Evolutionary conservation across 306 rosid species (phyloP).

Genomic region (Vicia sativa): DNA sequence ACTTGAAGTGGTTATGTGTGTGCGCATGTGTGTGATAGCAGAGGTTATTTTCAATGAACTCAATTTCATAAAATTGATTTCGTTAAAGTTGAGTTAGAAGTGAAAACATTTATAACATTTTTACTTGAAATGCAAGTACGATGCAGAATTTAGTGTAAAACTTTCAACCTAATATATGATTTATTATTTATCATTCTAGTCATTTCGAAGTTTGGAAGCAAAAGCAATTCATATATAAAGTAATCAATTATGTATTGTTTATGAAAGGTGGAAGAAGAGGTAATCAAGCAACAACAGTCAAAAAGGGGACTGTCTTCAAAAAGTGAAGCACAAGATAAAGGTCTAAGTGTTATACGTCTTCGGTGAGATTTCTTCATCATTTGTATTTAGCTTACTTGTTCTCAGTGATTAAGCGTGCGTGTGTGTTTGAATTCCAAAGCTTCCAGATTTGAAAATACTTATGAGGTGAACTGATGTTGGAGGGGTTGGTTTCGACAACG

Average conservation of each 20-base stretch:
- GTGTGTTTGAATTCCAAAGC: neutral
- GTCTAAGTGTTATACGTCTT: constrained; percentile 63
- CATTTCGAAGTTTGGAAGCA: constrained; percentile 1
- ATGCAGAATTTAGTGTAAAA: neutral
- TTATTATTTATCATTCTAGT: too few species aligned
- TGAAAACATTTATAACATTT: neutral
- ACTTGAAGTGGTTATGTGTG: neutral
- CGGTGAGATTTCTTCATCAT: constrained; percentile 52
- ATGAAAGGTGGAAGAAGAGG: constrained; percentile 85
- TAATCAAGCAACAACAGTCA: constrained; percentile 70
- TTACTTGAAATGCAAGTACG: neutral
- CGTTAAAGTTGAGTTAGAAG: neutral
- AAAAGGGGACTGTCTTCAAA: constrained; percentile 82
- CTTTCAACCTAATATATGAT: too few species aligned
- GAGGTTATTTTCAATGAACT: neutral
- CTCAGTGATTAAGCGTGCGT: constrained; percentile 17
- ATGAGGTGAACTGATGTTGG: neutral
- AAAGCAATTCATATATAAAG: neutral
- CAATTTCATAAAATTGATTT: constrained; percentile 3
- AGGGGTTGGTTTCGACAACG: neutral
- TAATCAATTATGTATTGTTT: constrained; percentile 15
- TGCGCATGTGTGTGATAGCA: neutral
- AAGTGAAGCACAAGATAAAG: constrained; percentile 93
- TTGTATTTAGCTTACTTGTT: constrained; percentile 35
- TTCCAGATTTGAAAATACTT: neutral